Evolutionary conservation across 1,284 basidiomycete species (phyloP).

Genomic region (Apiotrichum porosum): DNA sequence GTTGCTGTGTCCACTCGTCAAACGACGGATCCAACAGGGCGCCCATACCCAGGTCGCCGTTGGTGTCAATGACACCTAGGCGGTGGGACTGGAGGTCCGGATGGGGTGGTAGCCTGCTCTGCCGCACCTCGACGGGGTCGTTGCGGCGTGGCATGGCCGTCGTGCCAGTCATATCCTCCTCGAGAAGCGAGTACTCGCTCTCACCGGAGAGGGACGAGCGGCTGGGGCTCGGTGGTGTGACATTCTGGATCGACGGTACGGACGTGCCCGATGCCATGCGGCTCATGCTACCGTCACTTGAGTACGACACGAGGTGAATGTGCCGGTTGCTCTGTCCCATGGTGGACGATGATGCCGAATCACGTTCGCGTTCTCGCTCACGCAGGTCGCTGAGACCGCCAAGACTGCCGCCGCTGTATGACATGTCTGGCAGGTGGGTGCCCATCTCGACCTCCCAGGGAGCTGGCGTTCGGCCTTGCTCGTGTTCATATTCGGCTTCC

Average conservation of each 20-base stretch:
- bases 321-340: slow-evolving; percentile 12
- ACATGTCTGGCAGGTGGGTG: too few species aligned
- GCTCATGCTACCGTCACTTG: slow-evolving; percentile 10
- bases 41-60: slow-evolving; percentile 11
- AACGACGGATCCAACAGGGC: slow-evolving; percentile 9
- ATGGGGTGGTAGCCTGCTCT: background rate
- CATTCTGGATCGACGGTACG: background rate
- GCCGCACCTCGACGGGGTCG: background rate
- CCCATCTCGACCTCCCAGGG: too few species aligned
- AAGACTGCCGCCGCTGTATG: background rate
- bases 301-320: slow-evolving; percentile 16
- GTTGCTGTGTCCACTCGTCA: slow-evolving; percentile 13
- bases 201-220: slow-evolving; percentile 10
- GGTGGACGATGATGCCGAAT: background rate
- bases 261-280: background rate
- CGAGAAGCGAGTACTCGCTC: slow-evolving; percentile 16
- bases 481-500: slow-evolving; percentile 1
- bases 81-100: background rate
- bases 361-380: background rate
- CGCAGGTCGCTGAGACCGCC: background rate
- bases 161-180: slow-evolving; percentile 2
- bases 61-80: slow-evolving; percentile 8
- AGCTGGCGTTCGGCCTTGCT: background rate
- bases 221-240: background rate
- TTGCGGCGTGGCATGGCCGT: background rate